Evolutionary conservation across 192 early-diverging fungal species (phyloP), one percentile per base, ranked within the genome.

Genomic region (Coemansia sp.): DNA sequence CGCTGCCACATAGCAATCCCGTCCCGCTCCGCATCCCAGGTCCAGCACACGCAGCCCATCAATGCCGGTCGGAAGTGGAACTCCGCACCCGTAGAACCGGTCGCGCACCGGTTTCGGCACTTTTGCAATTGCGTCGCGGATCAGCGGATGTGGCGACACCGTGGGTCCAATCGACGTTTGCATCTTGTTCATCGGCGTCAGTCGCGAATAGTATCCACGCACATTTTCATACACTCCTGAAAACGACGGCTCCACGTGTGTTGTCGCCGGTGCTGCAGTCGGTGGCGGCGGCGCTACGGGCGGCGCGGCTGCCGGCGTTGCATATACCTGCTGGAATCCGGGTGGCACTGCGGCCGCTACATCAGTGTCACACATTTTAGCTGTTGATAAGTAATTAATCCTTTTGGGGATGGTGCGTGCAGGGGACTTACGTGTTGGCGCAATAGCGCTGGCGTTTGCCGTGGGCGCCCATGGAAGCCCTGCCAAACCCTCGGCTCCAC

Each of bases 1-100:
- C 17, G 81, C 76, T 3, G 81, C 81, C 25, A 79, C 75, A 59
- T 79, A 79, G 66, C 81, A 78, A 69, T 83, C 81, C 22, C 72
- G 76, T 0, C 81, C 81, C 15, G 61, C 51, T 23, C 81, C 81
- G 32, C 59, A 83, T 12, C 81, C 81, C 38, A 83, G 64, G 38
- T 83, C 81, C 62, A 83, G 63, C 45, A 83, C 65, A 0, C 60
- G 58, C 63, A 69, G 59, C 24, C 74, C 79, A 11, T 72, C 70
- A 47, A 81, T 81, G 54, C 79, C 79, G 32, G 59, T 48, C 22
- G 79, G 79, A 45, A 81, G 45, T 19, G 79, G 79, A 54, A 61
- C 66, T 25, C 74, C 79, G 62, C 73, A 81, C 9, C 79, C 73
- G 54, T 68, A 81, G 65, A 74, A 81, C 62, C 64, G 62, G 41